Evolutionary conservation across 805 yeast genomes (phyloP), one percentile per base, ranked within the genome.

Genomic region (Lachancea nothofagi): DNA sequence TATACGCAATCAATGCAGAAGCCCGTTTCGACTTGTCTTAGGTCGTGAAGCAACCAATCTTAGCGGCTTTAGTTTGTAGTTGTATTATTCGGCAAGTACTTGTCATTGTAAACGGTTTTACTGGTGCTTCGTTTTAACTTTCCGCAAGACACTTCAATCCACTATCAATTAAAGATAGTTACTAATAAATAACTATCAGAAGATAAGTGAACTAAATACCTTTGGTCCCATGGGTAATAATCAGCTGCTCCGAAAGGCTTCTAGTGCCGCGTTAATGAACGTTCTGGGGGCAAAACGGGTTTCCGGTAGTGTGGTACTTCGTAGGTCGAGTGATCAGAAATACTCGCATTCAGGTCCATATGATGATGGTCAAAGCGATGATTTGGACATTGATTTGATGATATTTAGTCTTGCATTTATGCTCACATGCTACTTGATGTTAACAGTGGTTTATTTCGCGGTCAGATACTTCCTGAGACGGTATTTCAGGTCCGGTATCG

Each of bases 21-120:
- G 88, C 96, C 1, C 84, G 97, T 2, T 90, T 90, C 58, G 97
- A 90, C 51, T 69, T 90, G 44, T 78, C 86, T 0, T 81, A 52
- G 46, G 5, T n/a, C 21, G 15, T 21, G 23, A 22, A 36, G 18
- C 19, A 4, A 25, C 14, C 14, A n/a, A n/a, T 14, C 28, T 25
- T n/a, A n/a, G 14, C 12, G 13, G 28, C 5, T n/a, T n/a, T n/a
- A n/a, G n/a, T n/a, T n/a, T n/a, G n/a, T n/a, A n/a, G n/a, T n/a
- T n/a, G n/a, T n/a, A n/a, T n/a, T n/a, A n/a, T n/a, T 25, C n/a
- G 24, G 10, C 13, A 5, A 7, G 13, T 14, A 31, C 13, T 23
- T 26, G n/a, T 23, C 36, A 14, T 23, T 32, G 19, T 20, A 21
- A 3, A 23, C 14, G 20, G n/a, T 8, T 20, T 5, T 12, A 23